These are phyloP conservation scores for Hortiboletus campestris DNA, from an alignment of 768 basidiomycete species.

Conservation along the genomic window DNA sequence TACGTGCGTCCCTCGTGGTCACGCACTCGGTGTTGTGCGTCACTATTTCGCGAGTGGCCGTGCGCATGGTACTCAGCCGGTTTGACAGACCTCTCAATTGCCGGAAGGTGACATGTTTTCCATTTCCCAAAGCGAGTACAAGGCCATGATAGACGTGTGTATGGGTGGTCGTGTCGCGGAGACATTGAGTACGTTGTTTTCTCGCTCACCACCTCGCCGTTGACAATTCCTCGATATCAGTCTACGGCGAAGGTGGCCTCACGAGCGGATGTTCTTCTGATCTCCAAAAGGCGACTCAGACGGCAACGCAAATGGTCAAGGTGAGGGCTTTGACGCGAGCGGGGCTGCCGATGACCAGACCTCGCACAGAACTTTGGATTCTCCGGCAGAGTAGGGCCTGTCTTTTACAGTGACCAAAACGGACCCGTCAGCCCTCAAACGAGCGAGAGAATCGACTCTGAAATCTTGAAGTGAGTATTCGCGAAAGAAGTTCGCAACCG, in stretches of 20 bases:
- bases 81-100: constrained; percentile 64
- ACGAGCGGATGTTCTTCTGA: constrained; percentile 93
- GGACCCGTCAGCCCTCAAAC: constrained; percentile 70
- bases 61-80: constrained; percentile 8
- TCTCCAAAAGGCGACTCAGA: constrained; percentile 73
- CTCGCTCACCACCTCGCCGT: not conserved
- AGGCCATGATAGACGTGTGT: constrained; percentile 83
- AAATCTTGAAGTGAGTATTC: constrained; percentile 70
- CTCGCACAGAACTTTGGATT: constrained; percentile 67
- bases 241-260: constrained; percentile 84
- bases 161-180: constrained; percentile 97
- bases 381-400: constrained; percentile 76
- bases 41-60: not conserved
- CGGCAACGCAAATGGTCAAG: constrained; percentile 86
- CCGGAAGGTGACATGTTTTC: constrained; percentile 78
- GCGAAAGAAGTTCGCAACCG: not conserved
- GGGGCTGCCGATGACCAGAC: not conserved
- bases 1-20: constrained; percentile 94
- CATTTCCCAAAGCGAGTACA: constrained; percentile 68
- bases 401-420: constrained; percentile 74
- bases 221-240: constrained; percentile 37
- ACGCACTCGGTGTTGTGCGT: constrained; percentile 84
- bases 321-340: constrained; percentile 40
- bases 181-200: constrained; percentile 62
- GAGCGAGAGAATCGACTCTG: constrained; percentile 83